These are phyloP conservation scores for Rhizoctonia solani DNA, from an alignment of 1,284 basidiomycete genomes.

Conservation along the genomic window DNA sequence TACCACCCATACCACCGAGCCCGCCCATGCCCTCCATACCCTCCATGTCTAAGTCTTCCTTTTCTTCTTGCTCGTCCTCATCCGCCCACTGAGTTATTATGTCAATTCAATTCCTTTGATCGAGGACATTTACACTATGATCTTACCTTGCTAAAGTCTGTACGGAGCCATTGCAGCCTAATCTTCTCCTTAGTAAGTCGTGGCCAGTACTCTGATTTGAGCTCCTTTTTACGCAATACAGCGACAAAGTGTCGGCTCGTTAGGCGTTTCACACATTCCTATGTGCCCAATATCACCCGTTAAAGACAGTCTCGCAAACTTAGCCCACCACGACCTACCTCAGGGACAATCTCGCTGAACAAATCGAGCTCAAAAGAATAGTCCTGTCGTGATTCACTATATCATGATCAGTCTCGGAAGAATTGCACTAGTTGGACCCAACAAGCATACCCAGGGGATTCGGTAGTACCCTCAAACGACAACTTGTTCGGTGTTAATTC, in stretches of 20 bases:
- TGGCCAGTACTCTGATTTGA: constrained; percentile 81
- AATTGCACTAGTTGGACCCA: constrained; percentile 48
- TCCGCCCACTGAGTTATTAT: constrained; percentile 69
- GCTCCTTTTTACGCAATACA: constrained; percentile 79
- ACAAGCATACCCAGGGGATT: constrained; percentile 51
- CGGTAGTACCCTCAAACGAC: constrained; percentile 71
- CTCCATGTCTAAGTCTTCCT: constrained; percentile 44
- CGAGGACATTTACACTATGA: not conserved
- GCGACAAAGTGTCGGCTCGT: constrained; percentile 68
- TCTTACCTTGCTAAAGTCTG: constrained; percentile 78
- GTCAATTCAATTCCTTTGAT: not conserved
- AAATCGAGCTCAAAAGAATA: constrained; percentile 77
- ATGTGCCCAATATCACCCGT: constrained; percentile 8
- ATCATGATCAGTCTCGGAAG: not conserved
- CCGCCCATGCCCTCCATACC: constrained; percentile 55
- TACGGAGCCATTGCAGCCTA: constrained; percentile 81
- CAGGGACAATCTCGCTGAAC: constrained; percentile 71
- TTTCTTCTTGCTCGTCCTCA: constrained; percentile 89
- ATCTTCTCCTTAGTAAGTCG: constrained; percentile 85
- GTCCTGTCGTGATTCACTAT: constrained; percentile 45
- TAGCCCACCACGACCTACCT: constrained; percentile 54
- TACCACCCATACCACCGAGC: constrained; percentile 51
- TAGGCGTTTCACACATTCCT: constrained; percentile 69
- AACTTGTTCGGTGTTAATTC: constrained; percentile 65
- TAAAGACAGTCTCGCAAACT: not conserved